These are phyloP conservation scores for Trichophyton verrucosum DNA, from an alignment of 2,329 filamentous ascomycete species.

Conservation along the genomic window DNA sequence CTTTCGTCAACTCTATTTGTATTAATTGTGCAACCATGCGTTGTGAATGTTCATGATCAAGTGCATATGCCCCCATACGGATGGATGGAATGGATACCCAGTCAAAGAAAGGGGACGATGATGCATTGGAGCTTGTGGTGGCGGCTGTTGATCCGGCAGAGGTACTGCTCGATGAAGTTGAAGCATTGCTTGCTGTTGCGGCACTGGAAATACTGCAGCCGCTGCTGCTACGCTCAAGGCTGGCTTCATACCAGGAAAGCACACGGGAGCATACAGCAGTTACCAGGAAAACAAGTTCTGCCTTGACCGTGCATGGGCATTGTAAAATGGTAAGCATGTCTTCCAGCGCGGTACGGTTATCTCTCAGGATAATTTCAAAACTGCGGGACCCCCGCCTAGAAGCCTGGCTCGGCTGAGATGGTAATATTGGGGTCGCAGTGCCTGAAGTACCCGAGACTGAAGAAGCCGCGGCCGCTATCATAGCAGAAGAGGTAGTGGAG, in stretches of 20 bases:
- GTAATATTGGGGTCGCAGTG: neutral
- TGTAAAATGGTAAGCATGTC: neutral
- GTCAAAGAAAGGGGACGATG: neutral
- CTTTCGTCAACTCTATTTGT: neutral
- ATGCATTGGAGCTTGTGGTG: neutral
- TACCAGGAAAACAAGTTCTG: neutral
- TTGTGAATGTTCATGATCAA: neutral
- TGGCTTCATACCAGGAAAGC: neutral
- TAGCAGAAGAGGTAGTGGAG: neutral
- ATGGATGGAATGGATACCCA: neutral
- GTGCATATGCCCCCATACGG: neutral
- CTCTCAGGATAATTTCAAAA: neutral
- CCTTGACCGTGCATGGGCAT: neutral
- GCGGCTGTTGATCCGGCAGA: neutral
- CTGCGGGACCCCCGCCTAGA: neutral
- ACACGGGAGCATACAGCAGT: neutral
- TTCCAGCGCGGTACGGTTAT: neutral
- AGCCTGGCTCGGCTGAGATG: neutral
- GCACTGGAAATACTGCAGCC: neutral
- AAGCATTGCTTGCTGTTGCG: neutral
- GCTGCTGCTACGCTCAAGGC: neutral
- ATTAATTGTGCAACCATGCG: conserved; percentile 1
- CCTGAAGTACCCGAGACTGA: neutral
- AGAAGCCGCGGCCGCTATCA: neutral
- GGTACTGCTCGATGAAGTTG: neutral